Evolutionary conservation across 1,139 yeast genomes (phyloP), one percentile per base, ranked within the genome.

Genomic region (Scheffersomyces cryptocercus): DNA sequence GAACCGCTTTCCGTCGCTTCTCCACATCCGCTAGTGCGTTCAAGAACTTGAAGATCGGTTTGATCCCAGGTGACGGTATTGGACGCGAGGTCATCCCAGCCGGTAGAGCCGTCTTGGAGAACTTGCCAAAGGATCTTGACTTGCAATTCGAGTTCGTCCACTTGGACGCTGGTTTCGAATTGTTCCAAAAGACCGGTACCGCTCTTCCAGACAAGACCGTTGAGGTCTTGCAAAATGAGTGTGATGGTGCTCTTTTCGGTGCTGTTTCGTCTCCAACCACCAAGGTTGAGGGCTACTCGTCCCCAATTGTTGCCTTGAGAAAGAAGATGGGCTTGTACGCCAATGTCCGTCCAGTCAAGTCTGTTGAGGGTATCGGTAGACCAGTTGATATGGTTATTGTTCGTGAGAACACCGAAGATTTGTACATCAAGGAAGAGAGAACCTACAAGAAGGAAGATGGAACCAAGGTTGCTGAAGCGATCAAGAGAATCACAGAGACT

Each of bases 21-120:
- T 65, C 77, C 12, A 59, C 73, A 26, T 58, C 70, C 8, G 46
- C 67, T 14, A 47, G 60, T 14, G 55, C 66, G 30, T 50, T 64
- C 49, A 73, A 72, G 55, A 61, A 64, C 43, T 62, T 74, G 48
- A 74, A 72, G 54, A 74, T 74, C 47, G 80, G 80, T 29, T 79
- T 93, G 62, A 90, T 93, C 59, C 97, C 99, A 41, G 99, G 99
- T 64, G 99, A 93, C 65, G 99, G 99, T 51, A 93, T 93, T 59
- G 99, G 99, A 44, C 83, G 88, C 61, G 99, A 93, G 70, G 99
- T 93, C 40, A 90, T 93, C 50, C 99, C 99, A 49, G 87, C 98
- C 39, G 98, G 98, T 59, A 79, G 80, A 59, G 86, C 88, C 49
- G 81, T 93, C 28, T 77, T 93, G 56, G 93, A 91, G 68, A 84